Base-by-base conservation (phyloP, 192 early-diverging fungal genomes). In the Linderina pennispora region DNA sequence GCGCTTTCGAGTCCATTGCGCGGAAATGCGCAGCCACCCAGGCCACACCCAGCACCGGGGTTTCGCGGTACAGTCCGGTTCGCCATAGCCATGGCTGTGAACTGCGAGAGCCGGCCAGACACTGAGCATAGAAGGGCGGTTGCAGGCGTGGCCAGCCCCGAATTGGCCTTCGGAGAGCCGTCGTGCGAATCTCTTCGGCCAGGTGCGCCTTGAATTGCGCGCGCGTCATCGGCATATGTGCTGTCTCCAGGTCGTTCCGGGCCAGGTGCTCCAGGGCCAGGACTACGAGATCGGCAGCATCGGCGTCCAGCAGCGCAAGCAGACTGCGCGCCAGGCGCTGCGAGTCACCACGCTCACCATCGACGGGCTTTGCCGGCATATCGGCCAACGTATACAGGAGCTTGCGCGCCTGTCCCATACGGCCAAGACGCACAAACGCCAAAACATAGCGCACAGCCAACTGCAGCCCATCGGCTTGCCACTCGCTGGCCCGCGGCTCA, bases 401-500 rank as follows among this genome's bases (percentile, higher is more conserved):
- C 38, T 39, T 53, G 34, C 36, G 9, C 0, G 47, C 53, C 22
- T 36, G 20, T 9, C 47, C 48, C 6, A 28, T 36, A 15, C 40
- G 19, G 0, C 33, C 51, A 14, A 38, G 17, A 5, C 39, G 45
- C 31, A 59, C 3, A 38, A 67, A 38, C 9, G 53, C 58, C 44
- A 50, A 26, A 8, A 58, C 58, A 22, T 67, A 67, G 3, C 48
- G 47, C 26, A 49, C 40, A 3, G 42, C 43, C 21, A 60, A 32
- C 35, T 43, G 46, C 40, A 43, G n/a, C 24, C 56, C 48, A 17
- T 26, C 26, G 16, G 48, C 21, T 15, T 32, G 16, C 45, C 18
- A 39, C 26, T 35, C 22, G 22, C 21, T 2, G 2, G 36, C 26
- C 11, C 43, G 19, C 9, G 36, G 19, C 28, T 60, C 49, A 23